phyloP scores from a whole-genome alignment of 2,329 filamentous ascomycete species.

The Ampelomyces quisqualis region DNA sequence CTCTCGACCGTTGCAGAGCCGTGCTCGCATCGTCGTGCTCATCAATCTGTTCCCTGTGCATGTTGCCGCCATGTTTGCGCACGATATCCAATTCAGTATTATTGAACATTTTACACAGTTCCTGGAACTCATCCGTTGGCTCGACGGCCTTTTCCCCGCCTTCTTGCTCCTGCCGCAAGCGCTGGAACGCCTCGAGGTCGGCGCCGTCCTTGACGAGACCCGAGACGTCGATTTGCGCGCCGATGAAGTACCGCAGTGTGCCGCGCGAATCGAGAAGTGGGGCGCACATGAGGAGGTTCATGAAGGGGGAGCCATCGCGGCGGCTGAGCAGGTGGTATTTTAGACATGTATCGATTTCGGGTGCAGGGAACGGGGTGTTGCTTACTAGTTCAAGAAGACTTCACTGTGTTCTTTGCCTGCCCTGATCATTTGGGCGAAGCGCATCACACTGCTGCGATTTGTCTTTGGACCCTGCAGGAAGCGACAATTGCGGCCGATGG shows the following conservation, averaged over 20 bases:
- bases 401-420: slow-evolving; percentile 71
- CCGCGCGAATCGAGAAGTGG: slow-evolving; percentile 69
- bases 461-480: slow-evolving; percentile 77
- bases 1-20: slow-evolving; percentile 44
- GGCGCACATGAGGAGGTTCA: slow-evolving; percentile 75
- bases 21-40: slow-evolving; percentile 48
- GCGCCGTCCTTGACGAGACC: slow-evolving; percentile 66
- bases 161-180: slow-evolving; percentile 47
- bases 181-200: slow-evolving; percentile 63
- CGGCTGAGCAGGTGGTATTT: no score
- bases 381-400: slow-evolving; percentile 71
- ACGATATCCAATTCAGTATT: slow-evolving; percentile 65
- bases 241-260: slow-evolving; percentile 67
- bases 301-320: slow-evolving; percentile 73
- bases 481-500: slow-evolving; percentile 73
- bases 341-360: no score
- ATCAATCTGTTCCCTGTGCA: slow-evolving; percentile 58
- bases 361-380: neutral
- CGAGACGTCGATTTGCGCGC: slow-evolving; percentile 71
- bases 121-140: slow-evolving; percentile 63
- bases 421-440: slow-evolving; percentile 62
- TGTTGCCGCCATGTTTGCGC: slow-evolving; percentile 62
- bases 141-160: slow-evolving; percentile 30
- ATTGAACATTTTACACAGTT: slow-evolving; percentile 70
- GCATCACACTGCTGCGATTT: slow-evolving; percentile 60